Base-by-base conservation (phyloP, 2,329 filamentous ascomycete species). In the Aspergillus pseudoglaucus region DNA sequence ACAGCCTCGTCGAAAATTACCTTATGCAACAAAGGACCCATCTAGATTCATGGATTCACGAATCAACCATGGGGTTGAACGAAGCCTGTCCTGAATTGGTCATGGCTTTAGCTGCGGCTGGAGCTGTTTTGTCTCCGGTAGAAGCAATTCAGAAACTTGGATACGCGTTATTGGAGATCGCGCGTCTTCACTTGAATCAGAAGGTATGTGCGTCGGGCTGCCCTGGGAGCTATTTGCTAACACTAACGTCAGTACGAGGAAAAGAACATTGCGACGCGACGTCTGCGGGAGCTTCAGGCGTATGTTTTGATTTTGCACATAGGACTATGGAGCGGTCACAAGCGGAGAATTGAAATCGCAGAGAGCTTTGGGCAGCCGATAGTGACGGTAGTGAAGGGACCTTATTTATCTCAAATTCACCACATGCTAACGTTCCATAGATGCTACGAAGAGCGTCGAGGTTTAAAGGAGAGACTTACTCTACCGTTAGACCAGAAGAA, bases 271-370 rank as follows among this genome's bases (percentile, higher is more conserved):
- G 81, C 50, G 72, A 82, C 77, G 17, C 69, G 79, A 25, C 72
- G 79, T 48, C 58, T 82, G 4, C 72, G 77, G 41, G 69, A 74
- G 18, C 65, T 78, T 25, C 77, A 79, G 55, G 73, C 74, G 2
- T 76, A 74, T 44, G 63, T 76, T 14, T 56, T 81, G 3, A 63
- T 68, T 39, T 65, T 81, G 2, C 74, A 79, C 47, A 70, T 80
- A 27, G 78, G 78, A 1, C 64, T 81, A 42, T 82, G 79, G 79
- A 79, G 76, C 53, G 79, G 79, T 3, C 78, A 80, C 47, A 77
- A 76, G 51, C 72, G 79, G 22, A 78, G 80, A 54, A 81, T 80
- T 63, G 79, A 82, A 53, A 75, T 82, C 30, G 72, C 78, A 0
- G 79, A 82, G 57, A 80, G 78, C 45, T 80, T 80, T 54, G 66